A percentile compares a stretch with the other conserved stretches of the same genome.
Conservation (phyloP, 2,329 filamentous ascomycete species). For the Elsinoe arachidis region DNA sequence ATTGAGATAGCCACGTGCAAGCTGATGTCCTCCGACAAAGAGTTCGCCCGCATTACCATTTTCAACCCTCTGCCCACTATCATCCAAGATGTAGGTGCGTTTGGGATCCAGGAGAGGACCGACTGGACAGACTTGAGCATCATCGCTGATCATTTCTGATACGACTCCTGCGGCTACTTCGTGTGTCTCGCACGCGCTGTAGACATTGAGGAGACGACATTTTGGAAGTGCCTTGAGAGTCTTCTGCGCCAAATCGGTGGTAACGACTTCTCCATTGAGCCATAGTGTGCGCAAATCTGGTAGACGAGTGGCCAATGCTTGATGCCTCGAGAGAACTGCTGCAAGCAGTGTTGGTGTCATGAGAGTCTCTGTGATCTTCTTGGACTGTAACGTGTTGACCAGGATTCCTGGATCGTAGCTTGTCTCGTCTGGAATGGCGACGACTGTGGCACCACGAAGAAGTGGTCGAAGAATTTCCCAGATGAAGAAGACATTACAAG, state of each 20-base stretch:
- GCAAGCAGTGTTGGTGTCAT: conserved; percentile 76
- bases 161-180: conserved; percentile 73
- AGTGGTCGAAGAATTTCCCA: conserved; percentile 77
- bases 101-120: conserved; percentile 60
- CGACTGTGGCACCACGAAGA: conserved; percentile 65
- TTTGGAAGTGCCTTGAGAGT: conserved; percentile 60
- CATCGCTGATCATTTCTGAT: conserved; percentile 51
- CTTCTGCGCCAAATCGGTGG: conserved; percentile 63
- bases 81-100: conserved; percentile 64
- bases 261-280: conserved; percentile 78
- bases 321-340: conserved; percentile 61
- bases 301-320: conserved; percentile 54
- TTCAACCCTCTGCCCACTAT: conserved; percentile 56
- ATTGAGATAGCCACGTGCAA: conserved; percentile 71
- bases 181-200: conserved; percentile 75
- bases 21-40: conserved; percentile 62
- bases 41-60: conserved; percentile 61
- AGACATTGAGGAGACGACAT: conserved; percentile 65
- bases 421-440: conserved; percentile 64
- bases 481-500: conserved; percentile 82
- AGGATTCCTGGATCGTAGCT: conserved; percentile 71
- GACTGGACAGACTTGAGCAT: conserved; percentile 62
- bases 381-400: conserved; percentile 58
- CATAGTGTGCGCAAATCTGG: conserved; percentile 62
- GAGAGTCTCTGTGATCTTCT: conserved; percentile 66